Conservation (phyloP, 768 basidiomycete species). For the Leccinellum luteum region DNA sequence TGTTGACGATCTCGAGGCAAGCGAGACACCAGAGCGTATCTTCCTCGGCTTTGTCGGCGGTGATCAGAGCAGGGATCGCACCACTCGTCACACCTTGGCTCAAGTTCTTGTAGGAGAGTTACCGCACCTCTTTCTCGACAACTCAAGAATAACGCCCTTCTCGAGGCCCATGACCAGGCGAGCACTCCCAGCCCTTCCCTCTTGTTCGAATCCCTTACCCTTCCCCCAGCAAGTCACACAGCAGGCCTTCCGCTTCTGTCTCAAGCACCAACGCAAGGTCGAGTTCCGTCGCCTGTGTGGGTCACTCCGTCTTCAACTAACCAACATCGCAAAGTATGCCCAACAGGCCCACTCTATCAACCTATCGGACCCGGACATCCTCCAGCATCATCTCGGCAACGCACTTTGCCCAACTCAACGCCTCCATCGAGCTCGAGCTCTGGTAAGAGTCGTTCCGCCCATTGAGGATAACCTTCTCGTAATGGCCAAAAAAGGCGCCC, state of each 20-base stretch:
- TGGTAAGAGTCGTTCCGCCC: no score
- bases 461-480: no score
- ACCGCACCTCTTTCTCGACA: slow-evolving; percentile 44
- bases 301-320: slow-evolving; percentile 89
- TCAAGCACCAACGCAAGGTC: slow-evolving; percentile 89
- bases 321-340: slow-evolving; percentile 93
- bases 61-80: slow-evolving; percentile 1
- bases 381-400: slow-evolving; percentile 96
- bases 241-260: slow-evolving; percentile 96
- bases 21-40: slow-evolving; percentile 19
- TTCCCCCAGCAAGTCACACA: slow-evolving; percentile 91
- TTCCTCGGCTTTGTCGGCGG: neutral
- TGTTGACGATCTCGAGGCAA: slow-evolving; percentile 94
- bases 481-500: no score
- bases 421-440: no score
- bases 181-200: slow-evolving; percentile 66
- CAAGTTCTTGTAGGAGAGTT: neutral
- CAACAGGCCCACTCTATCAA: slow-evolving; percentile 95
- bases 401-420: slow-evolving; percentile 83
- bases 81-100: neutral
- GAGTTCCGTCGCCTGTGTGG: slow-evolving; percentile 97
- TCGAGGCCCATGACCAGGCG: slow-evolving; percentile 41
- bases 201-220: slow-evolving; percentile 49
- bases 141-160: slow-evolving; percentile 64
- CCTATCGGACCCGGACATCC: slow-evolving; percentile 90